Conservation (phyloP, 176 grass and related monocot genomes). For the Juncus effusus region DNA sequence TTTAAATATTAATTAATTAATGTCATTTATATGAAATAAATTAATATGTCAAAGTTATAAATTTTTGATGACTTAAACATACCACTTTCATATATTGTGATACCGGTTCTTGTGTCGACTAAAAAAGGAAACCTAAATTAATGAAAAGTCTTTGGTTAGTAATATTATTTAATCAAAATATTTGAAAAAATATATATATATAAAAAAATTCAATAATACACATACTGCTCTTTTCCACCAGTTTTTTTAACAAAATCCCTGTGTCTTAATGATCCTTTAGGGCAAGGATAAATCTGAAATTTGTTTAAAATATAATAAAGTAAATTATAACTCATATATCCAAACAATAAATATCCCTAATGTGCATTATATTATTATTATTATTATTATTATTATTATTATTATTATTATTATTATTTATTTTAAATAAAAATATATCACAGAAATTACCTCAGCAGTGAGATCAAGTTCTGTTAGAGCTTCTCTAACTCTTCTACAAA, state of each 20-base stretch:
- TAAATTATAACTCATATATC: neutral
- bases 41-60: too few species aligned
- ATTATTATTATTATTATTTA: too few species aligned
- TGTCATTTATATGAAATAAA: neutral
- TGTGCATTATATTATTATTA: neutral
- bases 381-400: too few species aligned
- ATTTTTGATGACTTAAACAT: conserved; percentile 16
- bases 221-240: conserved; percentile 92
- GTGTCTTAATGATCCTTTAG: conserved; percentile 85
- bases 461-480: conserved; percentile 93
- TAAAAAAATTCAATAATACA: conserved; percentile 33
- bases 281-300: conserved; percentile 86
- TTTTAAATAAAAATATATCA: too few species aligned
- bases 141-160: neutral
- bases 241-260: conserved; percentile 66
- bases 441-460: conserved; percentile 10
- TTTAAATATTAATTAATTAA: conserved; percentile 19
- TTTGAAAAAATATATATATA: conserved; percentile 13
- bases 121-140: conserved; percentile 84
- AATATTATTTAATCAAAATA: conserved; percentile 4
- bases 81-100: conserved; percentile 98
- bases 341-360: neutral
- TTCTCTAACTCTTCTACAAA: conserved; percentile 92
- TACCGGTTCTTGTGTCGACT: conserved; percentile 63
- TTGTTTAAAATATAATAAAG: neutral